Conservation (phyloP, 2,329 filamentous ascomycete species). For the Geosmithia morbida region DNA sequence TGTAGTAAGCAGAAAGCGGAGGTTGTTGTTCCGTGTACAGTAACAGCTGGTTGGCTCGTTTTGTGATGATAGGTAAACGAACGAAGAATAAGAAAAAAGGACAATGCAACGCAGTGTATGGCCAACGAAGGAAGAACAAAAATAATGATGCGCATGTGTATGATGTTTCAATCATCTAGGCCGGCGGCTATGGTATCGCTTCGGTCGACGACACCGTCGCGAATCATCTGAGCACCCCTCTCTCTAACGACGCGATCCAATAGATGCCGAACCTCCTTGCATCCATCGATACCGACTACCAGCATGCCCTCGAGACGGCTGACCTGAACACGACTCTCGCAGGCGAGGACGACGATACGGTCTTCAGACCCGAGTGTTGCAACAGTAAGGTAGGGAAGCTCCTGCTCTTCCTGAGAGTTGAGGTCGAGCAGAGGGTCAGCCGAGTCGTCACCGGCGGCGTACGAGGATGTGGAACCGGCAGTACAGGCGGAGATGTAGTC, state of each 20-base stretch:
- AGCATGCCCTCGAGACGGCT: conserved; percentile 80
- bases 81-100: too few relatives aligned
- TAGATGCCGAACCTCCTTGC: conserved; percentile 69
- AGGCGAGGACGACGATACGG: conserved; percentile 63
- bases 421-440: conserved; percentile 71
- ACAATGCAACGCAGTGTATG: not conserved
- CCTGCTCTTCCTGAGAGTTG: conserved; percentile 68
- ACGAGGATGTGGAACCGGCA: conserved; percentile 61
- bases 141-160: conserved; percentile 7
- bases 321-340: conserved; percentile 81
- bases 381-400: conserved; percentile 78
- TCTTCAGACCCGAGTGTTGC: conserved; percentile 64
- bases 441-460: conserved; percentile 47
- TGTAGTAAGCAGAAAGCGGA: conserved; percentile 5
- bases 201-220: conserved; percentile 35
- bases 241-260: conserved; percentile 67
- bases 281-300: conserved; percentile 82
- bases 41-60: not conserved
- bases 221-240: conserved; percentile 50
- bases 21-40: not conserved
- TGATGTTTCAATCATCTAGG: conserved; percentile 21
- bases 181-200: conserved; percentile 35
- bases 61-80: not conserved
- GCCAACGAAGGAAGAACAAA: conserved; percentile 34
- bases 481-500: conserved; percentile 85